Evolutionary conservation across 176 grass and related monocot genomes (phyloP), one percentile per base, ranked within the genome.

Genomic region (Zoysia pacifica): DNA sequence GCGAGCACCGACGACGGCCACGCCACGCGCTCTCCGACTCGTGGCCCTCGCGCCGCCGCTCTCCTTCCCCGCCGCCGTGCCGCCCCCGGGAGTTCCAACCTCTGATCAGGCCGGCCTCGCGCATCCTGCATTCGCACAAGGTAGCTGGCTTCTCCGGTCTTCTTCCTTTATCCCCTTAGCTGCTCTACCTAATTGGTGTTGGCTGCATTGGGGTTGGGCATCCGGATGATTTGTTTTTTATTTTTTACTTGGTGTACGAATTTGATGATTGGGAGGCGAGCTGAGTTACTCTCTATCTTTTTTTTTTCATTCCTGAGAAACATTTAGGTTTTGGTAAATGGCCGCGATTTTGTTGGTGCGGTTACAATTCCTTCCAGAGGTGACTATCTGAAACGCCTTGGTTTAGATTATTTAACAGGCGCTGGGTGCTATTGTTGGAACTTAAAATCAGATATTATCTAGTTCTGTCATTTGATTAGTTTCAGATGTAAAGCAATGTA

Each of bases 61-160:
- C 61, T 12, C 61, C 35, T 13, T 1, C 59, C 10, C 48, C 9
- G 18, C 41, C 28, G 4, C 58, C 42, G 0, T n/a, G 38, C 10
- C 45, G 9, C 50, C 53, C 39, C 5, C 2, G 65, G 49, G 55
- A 4, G 44, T 39, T 72, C 48, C 67, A 9, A 3, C 14, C 6
- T 41, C 36, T 45, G 3, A 45, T 45, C 44, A 45, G 6, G 44
- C 44, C 44, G 44, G 9, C 15, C 6, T 11, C 19, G 11, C 11
- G 11, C 49, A 2, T n/a, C 67, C 59, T 9, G 43, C 86, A 83
- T 78, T 78, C 60, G 43, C 50, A 5, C 35, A 70, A 63, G 79
- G 63, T 87, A 4, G 62, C 69, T 28, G 28, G 28, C 11, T 70
- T 37, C n/a, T 51, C 49, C 39, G 37, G 48, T 2, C 11, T 14